A percentile compares a stretch with the other conserved stretches of the same genome.
Conservation (phyloP, 768 basidiomycete genomes). For the Phanerochaete sordida region DNA sequence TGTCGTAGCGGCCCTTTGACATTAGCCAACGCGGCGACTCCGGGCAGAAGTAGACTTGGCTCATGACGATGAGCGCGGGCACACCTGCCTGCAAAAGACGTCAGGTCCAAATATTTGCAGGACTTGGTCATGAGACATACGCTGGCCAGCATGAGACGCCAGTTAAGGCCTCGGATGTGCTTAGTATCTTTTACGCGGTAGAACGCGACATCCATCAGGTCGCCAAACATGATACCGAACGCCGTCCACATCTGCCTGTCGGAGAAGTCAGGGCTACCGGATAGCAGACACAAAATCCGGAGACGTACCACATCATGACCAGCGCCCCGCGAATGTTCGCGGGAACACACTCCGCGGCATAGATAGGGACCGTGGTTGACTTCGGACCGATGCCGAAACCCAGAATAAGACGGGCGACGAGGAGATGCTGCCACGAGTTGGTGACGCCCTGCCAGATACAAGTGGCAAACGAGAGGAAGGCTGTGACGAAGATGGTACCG, state of each 20-base stretch:
- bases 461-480: constrained; percentile 38
- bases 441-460: constrained; percentile 55
- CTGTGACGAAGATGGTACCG: constrained; percentile 50
- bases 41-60: constrained; percentile 43
- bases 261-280: not conserved
- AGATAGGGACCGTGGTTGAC: constrained; percentile 60
- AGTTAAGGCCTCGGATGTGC: constrained; percentile 61
- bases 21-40: constrained; percentile 89
- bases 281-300: not conserved
- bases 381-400: constrained; percentile 58
- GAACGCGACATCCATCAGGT: constrained; percentile 61
- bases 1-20: constrained; percentile 66
- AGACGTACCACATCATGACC: constrained; percentile 78
- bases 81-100: constrained; percentile 30
- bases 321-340: constrained; percentile 82
- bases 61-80: constrained; percentile 37
- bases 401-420: constrained; percentile 53
- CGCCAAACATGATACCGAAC: constrained; percentile 81
- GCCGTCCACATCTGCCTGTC: constrained; percentile 76
- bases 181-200: constrained; percentile 44
- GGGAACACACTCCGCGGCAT: constrained; percentile 76
- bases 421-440: constrained; percentile 56
- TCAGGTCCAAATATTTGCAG: not conserved
- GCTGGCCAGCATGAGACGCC: constrained; percentile 78
- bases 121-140: constrained; percentile 33